Conservation (phyloP, 140 eudicot species). For the Flaveria floridana region DNA sequence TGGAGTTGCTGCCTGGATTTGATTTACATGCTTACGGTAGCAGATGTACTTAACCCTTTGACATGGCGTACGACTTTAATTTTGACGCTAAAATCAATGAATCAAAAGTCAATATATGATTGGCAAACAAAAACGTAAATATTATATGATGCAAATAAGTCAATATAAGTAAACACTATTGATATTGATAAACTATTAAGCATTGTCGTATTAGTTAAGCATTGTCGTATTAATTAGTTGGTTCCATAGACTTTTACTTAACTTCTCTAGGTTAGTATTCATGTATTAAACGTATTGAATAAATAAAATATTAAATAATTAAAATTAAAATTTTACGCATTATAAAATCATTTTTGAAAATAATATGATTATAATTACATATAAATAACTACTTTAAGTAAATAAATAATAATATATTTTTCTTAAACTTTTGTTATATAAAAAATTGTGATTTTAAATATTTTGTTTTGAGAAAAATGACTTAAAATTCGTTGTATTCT, state of each 20-base stretch:
- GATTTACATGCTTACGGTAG: conserved; percentile 29
- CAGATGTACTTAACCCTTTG: conserved; percentile 36
- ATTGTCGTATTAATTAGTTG: conserved; percentile 15
- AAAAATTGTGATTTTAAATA: no score
- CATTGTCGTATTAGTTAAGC: conserved; percentile 1
- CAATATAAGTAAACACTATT: conserved; percentile 25
- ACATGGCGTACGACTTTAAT: conserved; percentile 25
- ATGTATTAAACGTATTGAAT: no score
- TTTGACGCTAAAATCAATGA: conserved; percentile 20
- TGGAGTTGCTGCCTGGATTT: conserved; percentile 39
- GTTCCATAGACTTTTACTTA: conserved; percentile 12
- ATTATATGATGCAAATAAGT: conserved; percentile 21
- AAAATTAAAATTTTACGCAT: no score
- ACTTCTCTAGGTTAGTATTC: not conserved
- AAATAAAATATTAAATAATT: no score
- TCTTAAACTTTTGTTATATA: no score
- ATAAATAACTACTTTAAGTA: no score
- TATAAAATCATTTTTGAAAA: no score
- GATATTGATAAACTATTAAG: conserved; percentile 10
- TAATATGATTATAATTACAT: no score
- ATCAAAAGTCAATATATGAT: conserved; percentile 34
- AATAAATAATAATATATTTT: no score
- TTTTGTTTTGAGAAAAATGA: no score
- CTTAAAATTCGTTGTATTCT: no score
- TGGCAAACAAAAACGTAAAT: not conserved